Percentiles rank a stretch among this genome's conserved stretches.
phyloP scores from a whole-genome alignment of 192 early-diverging fungal species.

The Podila horticola region DNA sequence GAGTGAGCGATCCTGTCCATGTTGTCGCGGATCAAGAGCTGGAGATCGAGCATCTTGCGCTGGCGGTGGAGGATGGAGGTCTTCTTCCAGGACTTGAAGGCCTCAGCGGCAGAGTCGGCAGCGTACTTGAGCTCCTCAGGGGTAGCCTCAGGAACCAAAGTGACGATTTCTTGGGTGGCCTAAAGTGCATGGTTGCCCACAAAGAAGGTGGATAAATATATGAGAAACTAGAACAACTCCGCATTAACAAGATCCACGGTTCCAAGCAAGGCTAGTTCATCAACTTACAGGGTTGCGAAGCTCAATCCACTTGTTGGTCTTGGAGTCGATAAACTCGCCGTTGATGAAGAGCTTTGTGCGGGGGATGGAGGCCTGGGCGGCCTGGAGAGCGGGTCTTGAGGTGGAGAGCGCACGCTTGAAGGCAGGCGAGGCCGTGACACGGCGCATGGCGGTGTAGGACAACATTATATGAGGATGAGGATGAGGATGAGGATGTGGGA shows the following conservation, averaged over 20 bases:
- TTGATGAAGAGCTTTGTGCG: conserved; percentile 79
- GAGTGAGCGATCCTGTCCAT: conserved; percentile 83
- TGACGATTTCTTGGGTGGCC: conserved; percentile 93
- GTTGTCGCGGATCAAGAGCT: conserved; percentile 82
- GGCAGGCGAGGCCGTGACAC: conserved; percentile 38
- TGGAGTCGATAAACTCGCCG: conserved; percentile 92
- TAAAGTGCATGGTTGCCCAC: conserved; percentile 17
- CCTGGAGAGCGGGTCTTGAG: conserved; percentile 36
- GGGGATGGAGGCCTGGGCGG: conserved; percentile 37
- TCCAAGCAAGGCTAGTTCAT: not conserved
- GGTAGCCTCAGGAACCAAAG: conserved; percentile 90
- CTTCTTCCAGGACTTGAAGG: conserved; percentile 90
- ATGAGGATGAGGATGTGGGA: not conserved
- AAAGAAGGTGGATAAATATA: not conserved
- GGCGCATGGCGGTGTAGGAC: conserved; percentile 45
- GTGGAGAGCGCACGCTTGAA: conserved; percentile 50
- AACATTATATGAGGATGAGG: conserved; percentile 21
- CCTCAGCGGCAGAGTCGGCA: conserved; percentile 71
- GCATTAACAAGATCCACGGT: not conserved
- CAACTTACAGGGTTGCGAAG: conserved; percentile 86
- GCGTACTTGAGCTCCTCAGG: conserved; percentile 83
- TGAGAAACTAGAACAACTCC: not conserved
- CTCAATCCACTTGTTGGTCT: conserved; percentile 86
- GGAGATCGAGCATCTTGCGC: conserved; percentile 92
- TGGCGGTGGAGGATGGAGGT: conserved; percentile 86